These are phyloP conservation scores for Pseudocercospora pini-densiflorae DNA, from an alignment of 2,329 filamentous ascomycete genomes.

Conservation along the genomic window DNA sequence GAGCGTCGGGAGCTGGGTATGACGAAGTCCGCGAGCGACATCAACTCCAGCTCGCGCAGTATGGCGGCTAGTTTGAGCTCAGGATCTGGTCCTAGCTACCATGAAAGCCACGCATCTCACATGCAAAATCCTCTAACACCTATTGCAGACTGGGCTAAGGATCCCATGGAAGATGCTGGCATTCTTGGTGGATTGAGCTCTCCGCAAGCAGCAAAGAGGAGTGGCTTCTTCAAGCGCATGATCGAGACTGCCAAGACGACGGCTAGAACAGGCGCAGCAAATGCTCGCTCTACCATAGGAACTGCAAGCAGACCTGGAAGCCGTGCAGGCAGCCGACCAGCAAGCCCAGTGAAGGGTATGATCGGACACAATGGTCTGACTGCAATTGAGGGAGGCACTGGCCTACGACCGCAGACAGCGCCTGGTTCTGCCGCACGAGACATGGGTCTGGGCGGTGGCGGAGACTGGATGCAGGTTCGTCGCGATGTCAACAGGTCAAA, in stretches of 20 bases:
- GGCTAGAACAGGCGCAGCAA: slow-evolving; percentile 72
- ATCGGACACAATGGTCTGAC: slow-evolving; percentile 54
- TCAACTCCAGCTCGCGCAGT: slow-evolving; percentile 38
- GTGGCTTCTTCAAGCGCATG: slow-evolving; percentile 94
- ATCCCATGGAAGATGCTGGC: slow-evolving; percentile 67
- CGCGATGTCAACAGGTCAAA: slow-evolving; percentile 96
- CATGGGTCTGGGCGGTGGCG: slow-evolving; percentile 66
- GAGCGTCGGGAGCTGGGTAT: slow-evolving; percentile 32
- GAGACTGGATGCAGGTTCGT: slow-evolving; percentile 97
- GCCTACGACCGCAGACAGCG: slow-evolving; percentile 34
- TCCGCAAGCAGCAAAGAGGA: slow-evolving; percentile 76
- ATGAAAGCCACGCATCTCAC: slow-evolving; percentile 78
- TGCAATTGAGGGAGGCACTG: slow-evolving; percentile 58
- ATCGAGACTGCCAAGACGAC: slow-evolving; percentile 93
- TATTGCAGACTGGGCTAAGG: slow-evolving; percentile 63
- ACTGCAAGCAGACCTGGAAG: slow-evolving; percentile 52
- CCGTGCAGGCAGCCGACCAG: slow-evolving; percentile 46
- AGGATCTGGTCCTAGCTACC: slow-evolving; percentile 61
- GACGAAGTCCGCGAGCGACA: slow-evolving; percentile 34
- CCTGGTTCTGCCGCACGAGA: slow-evolving; percentile 61
- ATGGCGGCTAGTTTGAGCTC: slow-evolving; percentile 61
- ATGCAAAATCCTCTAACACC: slow-evolving; percentile 63
- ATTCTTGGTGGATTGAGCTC: slow-evolving; percentile 76
- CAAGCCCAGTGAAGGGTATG: slow-evolving; percentile 53
- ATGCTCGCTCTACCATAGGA: slow-evolving; percentile 82